phyloP scores from a whole-genome alignment of 352 stramenopile species.

The Elongisporangium undulatum region DNA sequence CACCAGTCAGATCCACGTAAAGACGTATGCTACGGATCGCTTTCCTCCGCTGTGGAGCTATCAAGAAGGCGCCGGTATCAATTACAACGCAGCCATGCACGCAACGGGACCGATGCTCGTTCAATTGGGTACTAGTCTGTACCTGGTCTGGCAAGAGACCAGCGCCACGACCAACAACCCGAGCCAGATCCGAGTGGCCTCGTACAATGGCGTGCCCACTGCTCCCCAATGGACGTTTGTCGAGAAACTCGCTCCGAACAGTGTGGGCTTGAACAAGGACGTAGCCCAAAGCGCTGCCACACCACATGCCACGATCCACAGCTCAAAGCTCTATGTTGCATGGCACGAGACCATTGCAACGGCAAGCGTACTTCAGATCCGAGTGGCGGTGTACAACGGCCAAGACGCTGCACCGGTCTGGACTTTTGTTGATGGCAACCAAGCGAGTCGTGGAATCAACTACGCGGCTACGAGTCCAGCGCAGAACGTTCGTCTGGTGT shows the following conservation, averaged over 20 bases:
- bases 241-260: conserved; percentile 12
- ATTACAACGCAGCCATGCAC: conserved; percentile 36
- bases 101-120: conserved; percentile 28
- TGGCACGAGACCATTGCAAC: conserved; percentile 44
- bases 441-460: conserved; percentile 31
- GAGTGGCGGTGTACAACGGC: conserved; percentile 49
- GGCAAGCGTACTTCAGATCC: conserved; percentile 26
- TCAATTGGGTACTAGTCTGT: conserved; percentile 22
- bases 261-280: conserved; percentile 44
- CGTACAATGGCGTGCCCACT: conserved; percentile 22
- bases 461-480: conserved; percentile 24
- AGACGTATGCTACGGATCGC: conserved; percentile 25
- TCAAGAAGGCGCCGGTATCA: conserved; percentile 47
- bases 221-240: conserved; percentile 36
- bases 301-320: conserved; percentile 25
- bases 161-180: conserved; percentile 21
- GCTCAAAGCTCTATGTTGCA: conserved; percentile 41
- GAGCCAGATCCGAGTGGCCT: conserved; percentile 41
- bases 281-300: conserved; percentile 22
- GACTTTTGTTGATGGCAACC: conserved; percentile 58
- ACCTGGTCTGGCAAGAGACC: conserved; percentile 49
- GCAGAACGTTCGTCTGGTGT: conserved; percentile 29
- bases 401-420: conserved; percentile 33
- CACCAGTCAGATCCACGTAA: conserved; percentile 39
- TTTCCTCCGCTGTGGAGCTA: conserved; percentile 28